phyloP scores from a whole-genome alignment of 1,284 basidiomycete genomes.

The Vanrija sp. region DNA sequence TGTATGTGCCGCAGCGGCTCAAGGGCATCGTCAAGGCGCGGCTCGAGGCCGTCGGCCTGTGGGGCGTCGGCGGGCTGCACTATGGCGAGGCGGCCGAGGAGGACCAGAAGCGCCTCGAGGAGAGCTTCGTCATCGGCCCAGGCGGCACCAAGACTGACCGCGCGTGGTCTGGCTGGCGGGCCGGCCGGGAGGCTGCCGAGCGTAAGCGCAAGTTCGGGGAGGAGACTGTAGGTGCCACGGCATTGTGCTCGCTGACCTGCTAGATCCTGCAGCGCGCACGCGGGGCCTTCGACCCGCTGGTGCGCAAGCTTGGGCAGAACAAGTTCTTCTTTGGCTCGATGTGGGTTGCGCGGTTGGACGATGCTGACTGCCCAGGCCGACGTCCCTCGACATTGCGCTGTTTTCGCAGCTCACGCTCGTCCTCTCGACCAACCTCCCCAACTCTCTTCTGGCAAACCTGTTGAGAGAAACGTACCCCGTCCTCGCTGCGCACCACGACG shows the following conservation, averaged over 20 bases:
- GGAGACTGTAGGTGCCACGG: conserved; percentile 24
- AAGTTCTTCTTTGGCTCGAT: conserved; percentile 30
- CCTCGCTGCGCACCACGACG: conserved; percentile 36
- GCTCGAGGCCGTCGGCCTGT: conserved; percentile 37
- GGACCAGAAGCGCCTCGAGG: conserved; percentile 28
- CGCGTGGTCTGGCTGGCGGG: conserved; percentile 35
- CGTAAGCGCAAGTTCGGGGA: conserved; percentile 35
- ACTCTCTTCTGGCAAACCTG: conserved; percentile 38
- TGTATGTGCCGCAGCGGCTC: conserved; percentile 42
- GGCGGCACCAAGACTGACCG: conserved; percentile 36
- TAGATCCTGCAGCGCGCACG: conserved; percentile 15
- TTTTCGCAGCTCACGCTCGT: conserved; percentile 46
- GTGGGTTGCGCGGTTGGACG: conserved; percentile 14
- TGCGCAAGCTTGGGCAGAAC: conserved; percentile 22
- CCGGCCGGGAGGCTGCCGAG: conserved; percentile 30
- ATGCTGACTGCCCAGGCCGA: conserved; percentile 24
- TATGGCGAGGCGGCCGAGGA: conserved; percentile 30
- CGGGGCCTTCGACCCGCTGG: conserved; percentile 31
- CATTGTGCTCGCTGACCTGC: not conserved
- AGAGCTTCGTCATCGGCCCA: conserved; percentile 32
- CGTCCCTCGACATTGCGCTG: conserved; percentile 42
- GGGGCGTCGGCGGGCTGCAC: conserved; percentile 38
- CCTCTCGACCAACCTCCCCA: conserved; percentile 42
- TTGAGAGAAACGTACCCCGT: conserved; percentile 35
- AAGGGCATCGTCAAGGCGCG: conserved; percentile 31